phyloP scores from a whole-genome alignment of 2,329 filamentous ascomycete genomes.

The Aspergillus glaucus region DNA sequence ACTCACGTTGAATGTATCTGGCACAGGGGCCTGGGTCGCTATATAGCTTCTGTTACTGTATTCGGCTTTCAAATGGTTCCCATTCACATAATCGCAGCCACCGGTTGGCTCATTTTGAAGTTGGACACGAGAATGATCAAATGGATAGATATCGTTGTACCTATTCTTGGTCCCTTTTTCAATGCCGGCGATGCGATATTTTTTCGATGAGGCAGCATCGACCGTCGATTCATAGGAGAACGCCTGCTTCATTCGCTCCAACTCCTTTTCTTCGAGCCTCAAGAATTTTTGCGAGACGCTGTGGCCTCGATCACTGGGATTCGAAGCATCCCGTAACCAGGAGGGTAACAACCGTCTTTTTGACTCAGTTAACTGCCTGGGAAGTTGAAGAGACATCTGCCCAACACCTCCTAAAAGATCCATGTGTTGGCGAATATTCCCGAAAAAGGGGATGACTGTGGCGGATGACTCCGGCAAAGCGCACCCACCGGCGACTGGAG shows the following conservation, averaged over 20 bases:
- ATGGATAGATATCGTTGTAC: constrained; percentile 97
- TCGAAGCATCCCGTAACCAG: constrained; percentile 69
- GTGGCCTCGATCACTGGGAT: constrained; percentile 66
- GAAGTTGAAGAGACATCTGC: constrained; percentile 60
- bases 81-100: constrained; percentile 90
- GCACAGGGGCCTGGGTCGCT: constrained; percentile 87
- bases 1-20: constrained; percentile 80
- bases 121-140: constrained; percentile 84
- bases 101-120: constrained; percentile 61
- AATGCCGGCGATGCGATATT: constrained; percentile 76
- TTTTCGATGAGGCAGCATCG: constrained; percentile 41
- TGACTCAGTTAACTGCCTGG: constrained; percentile 44
- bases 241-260: constrained; percentile 86
- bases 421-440: constrained; percentile 94
- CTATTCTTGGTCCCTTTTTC: constrained; percentile 94
- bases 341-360: constrained; percentile 55
- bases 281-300: constrained; percentile 77
- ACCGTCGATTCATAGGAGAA: constrained; percentile 56
- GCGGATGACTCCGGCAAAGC: constrained; percentile 63
- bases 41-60: constrained; percentile 90
- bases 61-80: constrained; percentile 73
- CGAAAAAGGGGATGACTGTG: constrained; percentile 81
- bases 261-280: constrained; percentile 74
- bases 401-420: constrained; percentile 90
- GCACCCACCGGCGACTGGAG: constrained; percentile 84